A percentile compares a stretch with the other conserved stretches of the same genome.
These are phyloP conservation scores for Erythrophleum fordii DNA, from an alignment of 306 rosid genomes.

Conservation along the genomic window DNA sequence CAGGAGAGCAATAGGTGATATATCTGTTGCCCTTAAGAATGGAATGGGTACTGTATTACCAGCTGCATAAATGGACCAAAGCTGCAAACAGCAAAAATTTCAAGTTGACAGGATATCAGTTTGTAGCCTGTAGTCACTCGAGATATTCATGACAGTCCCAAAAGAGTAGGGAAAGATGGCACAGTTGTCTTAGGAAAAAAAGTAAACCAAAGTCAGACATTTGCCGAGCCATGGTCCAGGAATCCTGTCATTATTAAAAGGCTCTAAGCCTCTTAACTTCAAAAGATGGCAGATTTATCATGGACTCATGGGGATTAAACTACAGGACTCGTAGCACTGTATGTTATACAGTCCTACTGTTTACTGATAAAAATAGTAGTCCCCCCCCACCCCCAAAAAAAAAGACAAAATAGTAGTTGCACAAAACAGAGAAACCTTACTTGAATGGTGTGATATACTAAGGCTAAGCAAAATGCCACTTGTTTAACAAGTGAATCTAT, in stretches of 20 bases:
- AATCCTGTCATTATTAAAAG: background rate
- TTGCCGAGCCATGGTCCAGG: slow-evolving; percentile 8
- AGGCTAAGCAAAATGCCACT: background rate
- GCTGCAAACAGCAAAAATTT: slow-evolving; percentile 57
- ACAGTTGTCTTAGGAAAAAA: background rate
- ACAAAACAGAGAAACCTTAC: slow-evolving; percentile 6
- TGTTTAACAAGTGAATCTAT: background rate
- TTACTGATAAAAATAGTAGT: background rate
- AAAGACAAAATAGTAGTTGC: background rate
- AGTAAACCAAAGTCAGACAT: background rate
- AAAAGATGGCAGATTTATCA: background rate
- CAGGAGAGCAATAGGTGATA: slow-evolving; percentile 96
- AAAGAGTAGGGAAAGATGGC: background rate
- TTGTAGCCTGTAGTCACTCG: slow-evolving; percentile 6
- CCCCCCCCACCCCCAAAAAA: too few relatives aligned
- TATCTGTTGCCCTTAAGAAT: slow-evolving; percentile 95
- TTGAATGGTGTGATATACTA: background rate
- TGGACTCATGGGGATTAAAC: background rate
- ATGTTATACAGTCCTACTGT: background rate
- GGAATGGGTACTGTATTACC: slow-evolving; percentile 98
- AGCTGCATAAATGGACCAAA: slow-evolving; percentile 98
- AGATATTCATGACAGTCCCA: background rate
- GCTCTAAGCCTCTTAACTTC: background rate
- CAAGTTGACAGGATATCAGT: slow-evolving; percentile 24
- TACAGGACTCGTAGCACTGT: background rate